Base-by-base conservation (phyloP, 2,329 filamentous ascomycete species). In the Simplicillium aogashimaense region DNA sequence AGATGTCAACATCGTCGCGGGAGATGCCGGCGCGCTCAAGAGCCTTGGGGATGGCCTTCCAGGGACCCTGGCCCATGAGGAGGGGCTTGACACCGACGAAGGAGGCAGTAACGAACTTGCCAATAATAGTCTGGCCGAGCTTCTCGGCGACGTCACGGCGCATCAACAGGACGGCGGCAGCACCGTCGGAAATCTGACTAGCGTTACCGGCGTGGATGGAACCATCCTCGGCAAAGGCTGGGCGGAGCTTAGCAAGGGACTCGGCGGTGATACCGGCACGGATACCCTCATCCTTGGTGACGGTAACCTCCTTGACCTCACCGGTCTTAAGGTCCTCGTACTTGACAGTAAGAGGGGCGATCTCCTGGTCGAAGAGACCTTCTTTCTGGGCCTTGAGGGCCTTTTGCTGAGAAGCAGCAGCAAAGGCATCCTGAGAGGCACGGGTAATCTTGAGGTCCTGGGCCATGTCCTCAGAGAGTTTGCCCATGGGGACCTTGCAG, bases 401-500 rank as follows among this genome's bases (percentile, higher is more conserved):
- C 69, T 95, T 97, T 51, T 88, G 81, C 73, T 94, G 97, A 32
- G 87, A 94, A 3, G 72, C 66, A n/a, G 90, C 90, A 12, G 92
- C 92, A 61, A 97, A 98, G n/a, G 78, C 77, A 60, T 98, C 92
- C 65, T 97, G 92, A 39, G 74, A 68, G 10, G 71, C 66, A 45
- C 92, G 83, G 42, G 69, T 56, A 56, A 97, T 77, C 43, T 74
- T 71, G 54, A 83, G 78, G 59, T 88, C 87, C 65, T 87, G 84
- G 51, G 90, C 92, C 90, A 97, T 95, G 56, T 90, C 65, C 66
- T 98, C 92, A 20, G 87, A 95, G 37, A 97, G 72, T 10, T 88
- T 76, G 53, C 90, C 90, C 92, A 97, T 97, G 60, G 88, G 82
- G 3, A 97, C 90, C 69, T 94, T 95, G 80, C 92, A 98, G 75